Base-by-base conservation (phyloP, 1,284 basidiomycete species). In the Takashimella tepidaria region DNA sequence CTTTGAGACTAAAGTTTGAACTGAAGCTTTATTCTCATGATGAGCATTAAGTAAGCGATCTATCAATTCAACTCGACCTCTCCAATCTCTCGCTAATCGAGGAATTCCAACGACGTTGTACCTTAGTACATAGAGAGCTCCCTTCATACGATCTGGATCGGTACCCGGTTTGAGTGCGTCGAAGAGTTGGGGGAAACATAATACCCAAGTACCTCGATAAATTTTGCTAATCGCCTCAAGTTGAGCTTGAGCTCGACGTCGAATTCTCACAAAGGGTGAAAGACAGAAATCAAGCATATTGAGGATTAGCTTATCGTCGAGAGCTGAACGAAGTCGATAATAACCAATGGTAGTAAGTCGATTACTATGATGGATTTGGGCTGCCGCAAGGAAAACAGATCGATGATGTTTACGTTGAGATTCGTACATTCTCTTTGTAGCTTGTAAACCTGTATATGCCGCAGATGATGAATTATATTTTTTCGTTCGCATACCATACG, bases 81-180 rank as follows among this genome's bases (percentile, higher is more conserved):
- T 77, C 57, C 84, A 82, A 75, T 95, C 89, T 81, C 66, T 61
- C 6, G 63, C 57, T 50, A 74, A 69, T 67, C 63, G 63, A 23
- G 59, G 37, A 27, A 68, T 47, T 12, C 67, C 69, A 47, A 73
- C 59, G 21, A 60, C 53, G 47, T 73, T 73, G 59, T 73, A 69
- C 26, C 73, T 60, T 31, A 98, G 78, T 22, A 93, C 81, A 70
- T 96, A 93, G 20, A 98, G 78, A 5, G 93, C 93, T 13, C 90
- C 90, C 77, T 98, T 98, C 85, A 96, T 96, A 48, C 87, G 82
- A 75, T 98, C 95, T 21, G 92, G 89, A 65, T 92, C 88, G 56
- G 81, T 85, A 4, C 87, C 89, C 65, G 85, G 86, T 51, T 78
- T 79, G 45, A 95, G 77, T 0, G 89, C 84, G 42, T 85, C 81